Evolutionary conservation across 2,329 filamentous ascomycete species (phyloP).

Genomic region (Beauveria rudraprayagi): DNA sequence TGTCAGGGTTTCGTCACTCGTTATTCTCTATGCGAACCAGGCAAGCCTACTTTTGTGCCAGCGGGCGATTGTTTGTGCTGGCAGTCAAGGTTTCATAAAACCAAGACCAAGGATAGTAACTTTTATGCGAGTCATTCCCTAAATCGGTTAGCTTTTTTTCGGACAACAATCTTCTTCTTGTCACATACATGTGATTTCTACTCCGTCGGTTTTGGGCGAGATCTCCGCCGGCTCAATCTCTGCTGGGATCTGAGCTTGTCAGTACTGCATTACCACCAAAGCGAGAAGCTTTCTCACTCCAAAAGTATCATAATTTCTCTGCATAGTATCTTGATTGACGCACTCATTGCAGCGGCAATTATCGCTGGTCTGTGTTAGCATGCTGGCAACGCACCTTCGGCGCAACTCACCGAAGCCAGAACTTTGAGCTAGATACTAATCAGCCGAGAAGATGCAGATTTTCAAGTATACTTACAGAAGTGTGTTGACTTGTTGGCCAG

Average conservation of each 20-base stretch:
- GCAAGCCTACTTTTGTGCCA: neutral
- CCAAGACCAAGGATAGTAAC: slow-evolving; percentile 56
- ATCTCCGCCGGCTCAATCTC: slow-evolving; percentile 23
- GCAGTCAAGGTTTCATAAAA: slow-evolving; percentile 16
- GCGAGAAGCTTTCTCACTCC: slow-evolving; percentile 19
- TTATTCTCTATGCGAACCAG: too few relatives aligned
- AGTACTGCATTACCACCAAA: neutral
- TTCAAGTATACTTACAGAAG: slow-evolving; percentile 5
- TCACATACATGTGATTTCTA: slow-evolving; percentile 28
- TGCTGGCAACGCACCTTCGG: neutral
- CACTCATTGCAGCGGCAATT: slow-evolving; percentile 36
- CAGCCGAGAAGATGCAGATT: neutral
- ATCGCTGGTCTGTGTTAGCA: slow-evolving; percentile 23
- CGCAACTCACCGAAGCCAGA: slow-evolving; percentile 4
- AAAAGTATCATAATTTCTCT: slow-evolving; percentile 35
- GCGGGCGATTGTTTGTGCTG: slow-evolving; percentile 26
- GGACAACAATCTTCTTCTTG: too few relatives aligned
- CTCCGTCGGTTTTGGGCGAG: slow-evolving; percentile 19
- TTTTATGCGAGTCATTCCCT: slow-evolving; percentile 65
- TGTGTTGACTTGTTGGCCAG: slow-evolving; percentile 4
- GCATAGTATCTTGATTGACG: slow-evolving; percentile 34
- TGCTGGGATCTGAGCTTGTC: slow-evolving; percentile 23
- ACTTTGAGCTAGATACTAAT: slow-evolving; percentile 1
- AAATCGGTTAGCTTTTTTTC: neutral
- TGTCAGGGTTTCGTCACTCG: neutral